Base-by-base conservation (phyloP, 495 filamentous ascomycete genomes). In the Hypoxylon perforatum region DNA sequence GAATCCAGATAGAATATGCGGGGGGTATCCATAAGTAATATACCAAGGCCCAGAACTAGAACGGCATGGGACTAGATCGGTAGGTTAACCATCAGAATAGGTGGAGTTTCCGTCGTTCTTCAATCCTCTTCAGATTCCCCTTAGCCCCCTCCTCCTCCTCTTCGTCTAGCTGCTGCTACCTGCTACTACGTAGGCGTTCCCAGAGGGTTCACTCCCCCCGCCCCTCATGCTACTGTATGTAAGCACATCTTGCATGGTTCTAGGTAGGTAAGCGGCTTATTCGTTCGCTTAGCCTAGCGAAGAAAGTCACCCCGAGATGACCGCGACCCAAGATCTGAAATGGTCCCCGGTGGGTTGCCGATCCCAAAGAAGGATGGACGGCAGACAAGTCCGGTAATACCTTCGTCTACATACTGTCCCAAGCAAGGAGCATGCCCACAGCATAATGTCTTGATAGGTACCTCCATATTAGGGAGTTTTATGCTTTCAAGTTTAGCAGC, bases 11-110 rank as follows among this genome's bases (percentile, higher is more conserved):
- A 55, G 12, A 61, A 57, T 65, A 33, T 65, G 66, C 66, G 66
- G 61, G 66, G 66, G 46, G 55, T 56, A 59, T 50, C 65, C 54
- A 69, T 63, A 57, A 63, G 57, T 61, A 69, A 64, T 62, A 46
- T 61, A 60, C 46, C 44, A 38, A 61, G 46, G 61, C 11, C 42
- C 23, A 64, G 52, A 55, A 41, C 66, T 69, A 60, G 28, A 30
- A 48, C 56, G 22, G 57, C 50, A 60, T 53, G 36, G 61, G 61
- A 52, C 52, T 69, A 57, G 66, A 41, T 50, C 36, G 25, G 30
- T 18, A 47, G 56, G 21, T 48, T 44, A 53, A 61, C n/a, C 53
- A 30, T 64, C 41, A 64, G 44, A 44, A 52, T 50, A 49, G 28
- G 66, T 69, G 61, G 66, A 64, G 65, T 54, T 48, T 21, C 38